Evolutionary conservation across 2,329 filamentous ascomycete genomes (phyloP), one percentile per base, ranked within the genome.

Genomic region (Myriangium duriaei): DNA sequence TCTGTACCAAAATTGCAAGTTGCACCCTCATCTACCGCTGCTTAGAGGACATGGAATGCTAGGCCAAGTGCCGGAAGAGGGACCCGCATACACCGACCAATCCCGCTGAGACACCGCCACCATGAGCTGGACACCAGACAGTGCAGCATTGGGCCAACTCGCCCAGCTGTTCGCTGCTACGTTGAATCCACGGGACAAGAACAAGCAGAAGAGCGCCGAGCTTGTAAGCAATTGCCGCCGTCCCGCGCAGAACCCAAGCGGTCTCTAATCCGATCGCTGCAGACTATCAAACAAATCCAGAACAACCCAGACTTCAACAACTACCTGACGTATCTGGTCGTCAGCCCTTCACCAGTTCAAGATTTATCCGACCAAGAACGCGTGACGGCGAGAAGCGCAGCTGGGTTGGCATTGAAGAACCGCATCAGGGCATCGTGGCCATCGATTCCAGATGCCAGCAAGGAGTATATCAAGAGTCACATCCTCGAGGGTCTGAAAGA

Each of bases 271-370:
- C 9, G n/a, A 30, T 28, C 15, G 30, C 33, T 41, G 15, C 34
- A 96, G 91, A 92, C 96, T 84, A 82, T 98, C 51, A 71, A 76
- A 48, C 82, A 93, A 64, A 91, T 88, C 44, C 92, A 84, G 58
- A 65, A 70, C 37, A 91, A 83, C 9, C 87, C 87, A 34, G 88
- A 96, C 59, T 83, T 95, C 67, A 88, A 92, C 67, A 96, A 96
- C 64, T 98, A 98, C 61, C 77, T 98, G 31, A 82, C 84, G 49
- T 95, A 82, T 61, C 74, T 98, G 45, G 84, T 93, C 61, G 84
- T 82, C 43, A 85, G 74, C 50, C 58, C 74, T 40, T 69, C 76
- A 46, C 65, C 63, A 39, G 74, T 81, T 32, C 61, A 67, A 40
- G 76, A 68, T 45, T 65, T 82, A 54, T 65, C 67, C 49, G 72